Conservation (phyloP, 495 filamentous ascomycete genomes). For the Aspergillus homomorphus region DNA sequence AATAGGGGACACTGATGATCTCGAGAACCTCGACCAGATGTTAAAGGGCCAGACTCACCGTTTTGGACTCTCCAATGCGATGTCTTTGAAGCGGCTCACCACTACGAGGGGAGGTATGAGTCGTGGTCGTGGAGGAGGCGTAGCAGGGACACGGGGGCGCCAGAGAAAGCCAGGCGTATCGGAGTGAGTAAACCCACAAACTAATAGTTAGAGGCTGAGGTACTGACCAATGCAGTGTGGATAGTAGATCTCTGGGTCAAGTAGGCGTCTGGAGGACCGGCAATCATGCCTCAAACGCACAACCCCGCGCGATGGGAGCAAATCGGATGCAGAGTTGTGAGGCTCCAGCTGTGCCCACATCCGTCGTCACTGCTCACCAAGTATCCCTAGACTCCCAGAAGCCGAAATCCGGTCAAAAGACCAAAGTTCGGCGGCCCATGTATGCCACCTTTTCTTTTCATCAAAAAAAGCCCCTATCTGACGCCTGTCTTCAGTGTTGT, state of each 20-base stretch:
- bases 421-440: slow-evolving; percentile 20
- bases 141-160: slow-evolving; percentile 18
- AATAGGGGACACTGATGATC: slow-evolving; percentile 24
- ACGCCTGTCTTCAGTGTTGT: slow-evolving; percentile 8
- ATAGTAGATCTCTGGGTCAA: neutral
- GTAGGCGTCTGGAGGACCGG: neutral
- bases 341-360: neutral
- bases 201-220: neutral
- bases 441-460: slow-evolving; percentile 14
- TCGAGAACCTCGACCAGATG: slow-evolving; percentile 31
- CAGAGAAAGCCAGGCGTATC: neutral
- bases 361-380: neutral
- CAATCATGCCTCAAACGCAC: neutral
- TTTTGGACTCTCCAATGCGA: slow-evolving; percentile 16
- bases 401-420: neutral
- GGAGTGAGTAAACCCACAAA: neutral
- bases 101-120: neutral
- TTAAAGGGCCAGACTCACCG: slow-evolving; percentile 39
- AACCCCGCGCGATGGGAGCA: no score
- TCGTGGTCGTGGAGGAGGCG: slow-evolving; percentile 23
- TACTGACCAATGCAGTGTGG: neutral
- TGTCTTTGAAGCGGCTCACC: slow-evolving; percentile 14
- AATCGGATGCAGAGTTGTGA: slow-evolving; percentile 7
- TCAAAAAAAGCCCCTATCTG: slow-evolving; percentile 9
- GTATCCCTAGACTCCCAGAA: slow-evolving; percentile 6